A percentile compares a stretch with the other conserved stretches of the same genome.
Conservation (phyloP, 345 rosid species). For the Gossypium arboreum region DNA sequence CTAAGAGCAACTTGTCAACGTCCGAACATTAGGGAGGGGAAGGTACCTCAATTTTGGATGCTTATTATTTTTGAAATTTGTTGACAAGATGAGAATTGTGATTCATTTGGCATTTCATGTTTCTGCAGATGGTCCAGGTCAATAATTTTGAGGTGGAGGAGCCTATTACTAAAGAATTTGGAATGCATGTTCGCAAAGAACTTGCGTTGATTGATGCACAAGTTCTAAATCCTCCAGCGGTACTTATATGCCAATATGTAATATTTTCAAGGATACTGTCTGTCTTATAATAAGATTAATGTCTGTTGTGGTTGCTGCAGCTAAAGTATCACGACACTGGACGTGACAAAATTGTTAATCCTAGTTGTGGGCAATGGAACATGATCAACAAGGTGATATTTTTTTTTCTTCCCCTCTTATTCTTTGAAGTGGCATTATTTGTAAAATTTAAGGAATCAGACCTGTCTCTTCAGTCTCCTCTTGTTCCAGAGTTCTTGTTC, state of each 20-base stretch:
- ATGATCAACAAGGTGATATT: conserved; percentile 62
- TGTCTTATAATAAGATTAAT: background rate
- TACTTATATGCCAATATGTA: conserved; percentile 14
- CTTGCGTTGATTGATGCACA: conserved; percentile 52
- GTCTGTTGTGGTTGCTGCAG: conserved; percentile 30
- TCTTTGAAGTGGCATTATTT: background rate
- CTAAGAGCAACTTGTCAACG: conserved; percentile 75
- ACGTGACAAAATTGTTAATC: conserved; percentile 41
- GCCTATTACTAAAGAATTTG: conserved; percentile 44
- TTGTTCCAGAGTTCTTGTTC: background rate
- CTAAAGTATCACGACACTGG: conserved; percentile 64
- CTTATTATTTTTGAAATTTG: background rate
- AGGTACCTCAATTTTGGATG: conserved; percentile 20
- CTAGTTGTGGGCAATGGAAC: conserved; percentile 68
- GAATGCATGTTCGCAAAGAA: conserved; percentile 39
- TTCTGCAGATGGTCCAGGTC: conserved; percentile 31
- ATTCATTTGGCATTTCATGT: background rate
- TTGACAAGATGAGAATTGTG: background rate
- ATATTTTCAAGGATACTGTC: background rate
- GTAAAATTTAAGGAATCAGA: background rate
- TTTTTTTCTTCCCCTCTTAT: background rate
- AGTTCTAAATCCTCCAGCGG: conserved; percentile 65
- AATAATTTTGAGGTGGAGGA: conserved; percentile 15
- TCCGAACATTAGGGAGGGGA: conserved; percentile 35
- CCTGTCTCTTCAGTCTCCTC: background rate